Evolutionary conservation across 768 basidiomycete species (phyloP).

Genomic region (Hypholoma fasciculare): DNA sequence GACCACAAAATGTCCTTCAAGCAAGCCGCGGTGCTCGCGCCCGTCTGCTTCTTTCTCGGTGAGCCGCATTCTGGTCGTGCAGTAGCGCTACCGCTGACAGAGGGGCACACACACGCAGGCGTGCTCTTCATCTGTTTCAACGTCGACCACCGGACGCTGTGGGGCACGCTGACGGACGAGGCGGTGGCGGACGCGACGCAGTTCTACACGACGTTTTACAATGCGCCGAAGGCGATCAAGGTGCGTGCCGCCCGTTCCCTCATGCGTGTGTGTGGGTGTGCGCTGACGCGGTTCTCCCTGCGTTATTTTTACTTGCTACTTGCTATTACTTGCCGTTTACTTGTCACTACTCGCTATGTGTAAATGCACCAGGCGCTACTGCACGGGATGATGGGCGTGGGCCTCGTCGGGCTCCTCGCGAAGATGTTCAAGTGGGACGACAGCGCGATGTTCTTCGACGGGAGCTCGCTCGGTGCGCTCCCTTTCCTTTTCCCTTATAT

Average conservation of each 20-base stretch:
- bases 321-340: no score
- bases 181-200: constrained; percentile 76
- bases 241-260: constrained; percentile 35
- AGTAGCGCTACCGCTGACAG: background rate
- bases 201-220: constrained; percentile 92
- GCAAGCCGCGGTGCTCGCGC: constrained; percentile 84
- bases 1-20: constrained; percentile 73
- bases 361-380: constrained; percentile 65
- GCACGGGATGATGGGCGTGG: constrained; percentile 82
- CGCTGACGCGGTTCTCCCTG: background rate
- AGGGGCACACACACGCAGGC: constrained; percentile 38
- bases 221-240: constrained; percentile 92
- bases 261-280: background rate
- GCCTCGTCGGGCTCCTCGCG: constrained; percentile 68
- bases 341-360: background rate
- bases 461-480: constrained; percentile 77
- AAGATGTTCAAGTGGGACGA: constrained; percentile 91
- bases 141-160: constrained; percentile 86
- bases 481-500: background rate
- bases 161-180: constrained; percentile 62
- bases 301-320: background rate
- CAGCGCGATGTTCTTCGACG: constrained; percentile 94
- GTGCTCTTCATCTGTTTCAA: constrained; percentile 84
- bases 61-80: constrained; percentile 4
- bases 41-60: constrained; percentile 91